phyloP scores from a whole-genome alignment of 2,329 filamentous ascomycete species.

The Nemania serpens region DNA sequence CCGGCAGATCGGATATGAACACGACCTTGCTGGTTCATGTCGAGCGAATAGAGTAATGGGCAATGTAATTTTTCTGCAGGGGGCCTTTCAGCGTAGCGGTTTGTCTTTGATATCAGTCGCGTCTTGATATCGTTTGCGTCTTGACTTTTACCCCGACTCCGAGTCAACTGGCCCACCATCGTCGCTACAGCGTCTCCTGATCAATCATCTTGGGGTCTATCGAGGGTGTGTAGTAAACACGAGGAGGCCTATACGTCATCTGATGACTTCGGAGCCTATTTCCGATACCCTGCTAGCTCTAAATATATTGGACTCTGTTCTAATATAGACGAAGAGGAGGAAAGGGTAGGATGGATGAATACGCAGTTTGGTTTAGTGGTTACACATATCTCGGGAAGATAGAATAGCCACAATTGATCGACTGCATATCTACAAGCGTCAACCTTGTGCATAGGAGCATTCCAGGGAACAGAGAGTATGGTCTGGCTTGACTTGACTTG shows the following conservation, averaged over 20 bases:
- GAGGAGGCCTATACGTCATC: neutral
- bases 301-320: neutral
- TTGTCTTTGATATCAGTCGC: no score
- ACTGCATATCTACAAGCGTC: neutral
- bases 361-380: neutral
- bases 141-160: neutral
- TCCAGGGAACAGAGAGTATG: no score
- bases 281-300: neutral
- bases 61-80: slow-evolving; percentile 5
- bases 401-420: slow-evolving; percentile 16
- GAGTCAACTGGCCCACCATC: no score
- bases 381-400: slow-evolving; percentile 14
- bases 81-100: slow-evolving; percentile 14
- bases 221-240: neutral
- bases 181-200: no score
- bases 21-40: neutral
- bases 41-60: slow-evolving; percentile 3
- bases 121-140: slow-evolving; percentile 8
- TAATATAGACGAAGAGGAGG: neutral
- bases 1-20: slow-evolving; percentile 27
- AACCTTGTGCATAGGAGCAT: no score
- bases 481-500: no score
- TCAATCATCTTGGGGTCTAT: neutral
- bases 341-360: neutral
- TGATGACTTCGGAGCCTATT: neutral